phyloP scores from a whole-genome alignment of 768 basidiomycete species.

The Suillus hirtellus region DNA sequence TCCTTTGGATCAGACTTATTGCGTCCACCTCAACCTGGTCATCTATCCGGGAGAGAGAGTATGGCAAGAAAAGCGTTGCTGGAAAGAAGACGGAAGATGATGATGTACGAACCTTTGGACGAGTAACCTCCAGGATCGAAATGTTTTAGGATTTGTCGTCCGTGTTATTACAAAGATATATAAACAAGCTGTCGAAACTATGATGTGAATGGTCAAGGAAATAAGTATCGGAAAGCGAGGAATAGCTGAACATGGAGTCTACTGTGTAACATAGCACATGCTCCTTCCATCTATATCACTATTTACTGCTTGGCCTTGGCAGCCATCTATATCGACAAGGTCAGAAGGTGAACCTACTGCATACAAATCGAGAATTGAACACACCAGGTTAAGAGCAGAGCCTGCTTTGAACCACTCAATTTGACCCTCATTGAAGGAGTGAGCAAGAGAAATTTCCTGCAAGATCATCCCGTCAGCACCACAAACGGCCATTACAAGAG shows the following conservation, averaged over 20 bases:
- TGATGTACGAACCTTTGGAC: constrained; percentile 1
- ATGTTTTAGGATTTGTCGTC: constrained; percentile 2
- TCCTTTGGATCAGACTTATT: constrained; percentile 21
- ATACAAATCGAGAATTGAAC: constrained; percentile 23
- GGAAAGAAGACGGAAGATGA: constrained; percentile 26
- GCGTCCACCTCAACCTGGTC: background rate
- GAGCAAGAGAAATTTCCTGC: constrained; percentile 74
- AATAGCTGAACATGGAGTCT: background rate
- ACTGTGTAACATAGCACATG: background rate
- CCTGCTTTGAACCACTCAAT: constrained; percentile 98
- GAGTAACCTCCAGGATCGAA: background rate
- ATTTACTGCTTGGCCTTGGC: constrained; percentile 54
- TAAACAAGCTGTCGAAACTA: background rate
- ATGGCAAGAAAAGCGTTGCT: constrained; percentile 27
- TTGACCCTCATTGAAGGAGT: constrained; percentile 96
- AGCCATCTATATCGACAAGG: constrained; percentile 53
- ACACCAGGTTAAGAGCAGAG: constrained; percentile 84
- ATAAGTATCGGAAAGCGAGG: background rate
- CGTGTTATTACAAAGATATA: constrained; percentile 8
- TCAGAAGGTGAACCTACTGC: background rate
- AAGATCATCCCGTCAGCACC: constrained; percentile 19
- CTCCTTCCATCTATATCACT: constrained; percentile 1
- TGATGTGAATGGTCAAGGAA: background rate
- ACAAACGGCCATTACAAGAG: background rate
- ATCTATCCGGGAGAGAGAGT: constrained; percentile 23